Percentiles rank a stretch among this genome's conserved stretches.
phyloP scores from a whole-genome alignment of 805 yeast species.

The Candida mattraensis region DNA sequence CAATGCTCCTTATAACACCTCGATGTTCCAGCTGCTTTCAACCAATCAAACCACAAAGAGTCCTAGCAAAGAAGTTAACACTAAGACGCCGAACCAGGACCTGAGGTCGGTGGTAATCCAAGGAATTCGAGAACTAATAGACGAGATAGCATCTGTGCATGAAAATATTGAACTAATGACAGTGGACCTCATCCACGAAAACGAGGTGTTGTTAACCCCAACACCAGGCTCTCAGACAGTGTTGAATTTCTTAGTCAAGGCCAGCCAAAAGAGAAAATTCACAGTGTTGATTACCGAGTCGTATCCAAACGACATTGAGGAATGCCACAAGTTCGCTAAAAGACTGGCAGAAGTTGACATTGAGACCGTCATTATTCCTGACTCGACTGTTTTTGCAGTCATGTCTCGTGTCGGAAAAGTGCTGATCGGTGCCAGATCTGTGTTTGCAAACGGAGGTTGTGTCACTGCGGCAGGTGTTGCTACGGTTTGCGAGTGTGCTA shows the following conservation, averaged over 20 bases:
- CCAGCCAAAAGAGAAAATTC: conserved; percentile 85
- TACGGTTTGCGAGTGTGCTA: conserved; percentile 92
- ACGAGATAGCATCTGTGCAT: conserved; percentile 84
- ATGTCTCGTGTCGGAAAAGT: conserved; percentile 98
- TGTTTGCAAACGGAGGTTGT: conserved; percentile 95
- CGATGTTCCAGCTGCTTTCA: conserved; percentile 86
- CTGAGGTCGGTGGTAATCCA: conserved; percentile 84
- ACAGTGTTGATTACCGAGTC: conserved; percentile 90
- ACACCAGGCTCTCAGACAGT: conserved; percentile 93
- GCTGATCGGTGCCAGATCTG: conserved; percentile 86
- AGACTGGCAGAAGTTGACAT: conserved; percentile 81
- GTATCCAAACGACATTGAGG: conserved; percentile 82
- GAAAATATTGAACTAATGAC: conserved; percentile 92
- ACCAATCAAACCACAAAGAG: conserved; percentile 35
- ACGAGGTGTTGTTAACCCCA: conserved; percentile 83
- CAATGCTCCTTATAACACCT: conserved; percentile 60
- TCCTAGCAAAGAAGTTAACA: conserved; percentile 23
- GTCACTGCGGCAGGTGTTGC: conserved; percentile 88
- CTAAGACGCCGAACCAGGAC: conserved; percentile 54
- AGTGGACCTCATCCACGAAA: conserved; percentile 90
- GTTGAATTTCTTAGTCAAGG: conserved; percentile 78
- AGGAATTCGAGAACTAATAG: conserved; percentile 88
- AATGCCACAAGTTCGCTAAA: conserved; percentile 78
- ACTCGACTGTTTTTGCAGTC: conserved; percentile 87
- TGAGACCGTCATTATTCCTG: conserved; percentile 90